Evolutionary conservation across 805 yeast species (phyloP).

Genomic region (Kodamaea kakaduensis): DNA sequence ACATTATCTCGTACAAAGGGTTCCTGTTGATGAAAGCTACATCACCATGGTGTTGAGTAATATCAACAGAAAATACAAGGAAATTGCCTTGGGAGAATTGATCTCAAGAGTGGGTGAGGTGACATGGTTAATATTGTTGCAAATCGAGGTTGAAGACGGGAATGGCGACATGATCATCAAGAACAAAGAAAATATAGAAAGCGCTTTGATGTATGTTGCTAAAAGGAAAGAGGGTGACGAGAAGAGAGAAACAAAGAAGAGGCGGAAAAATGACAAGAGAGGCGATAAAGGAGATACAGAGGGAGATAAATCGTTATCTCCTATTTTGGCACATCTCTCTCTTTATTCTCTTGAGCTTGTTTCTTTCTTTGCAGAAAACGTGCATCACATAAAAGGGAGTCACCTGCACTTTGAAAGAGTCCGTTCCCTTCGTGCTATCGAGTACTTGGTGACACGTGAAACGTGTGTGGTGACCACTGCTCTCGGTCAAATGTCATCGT

Average conservation of each 20-base stretch:
- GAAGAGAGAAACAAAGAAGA: conserved; percentile 13
- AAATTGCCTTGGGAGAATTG: conserved; percentile 28
- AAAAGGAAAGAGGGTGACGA: conserved; percentile 17
- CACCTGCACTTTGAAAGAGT: conserved; percentile 67
- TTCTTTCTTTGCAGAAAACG: conserved; percentile 72
- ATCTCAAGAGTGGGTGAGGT: conserved; percentile 37
- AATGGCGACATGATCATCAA: conserved; percentile 19
- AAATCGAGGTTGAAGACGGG: conserved; percentile 27
- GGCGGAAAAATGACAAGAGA: neutral
- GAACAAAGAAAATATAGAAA: conserved; percentile 33
- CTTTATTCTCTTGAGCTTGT: conserved; percentile 60
- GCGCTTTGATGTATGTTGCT: conserved; percentile 39
- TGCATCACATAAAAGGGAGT: conserved; percentile 55
- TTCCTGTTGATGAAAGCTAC: conserved; percentile 44
- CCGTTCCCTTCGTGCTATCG: conserved; percentile 68
- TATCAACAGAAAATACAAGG: conserved; percentile 46
- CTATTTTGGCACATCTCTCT: neutral
- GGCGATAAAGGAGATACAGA: too few species aligned
- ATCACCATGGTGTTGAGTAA: conserved; percentile 52
- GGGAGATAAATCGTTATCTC: neutral
- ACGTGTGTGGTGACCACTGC: conserved; percentile 54
- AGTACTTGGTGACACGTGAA: conserved; percentile 55
- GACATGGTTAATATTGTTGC: conserved; percentile 33
- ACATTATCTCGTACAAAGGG: conserved; percentile 49
- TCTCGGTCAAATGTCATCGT: conserved; percentile 80